Evolutionary conservation across 805 yeast genomes (phyloP).

Genomic region (Saturnispora quitensis): DNA sequence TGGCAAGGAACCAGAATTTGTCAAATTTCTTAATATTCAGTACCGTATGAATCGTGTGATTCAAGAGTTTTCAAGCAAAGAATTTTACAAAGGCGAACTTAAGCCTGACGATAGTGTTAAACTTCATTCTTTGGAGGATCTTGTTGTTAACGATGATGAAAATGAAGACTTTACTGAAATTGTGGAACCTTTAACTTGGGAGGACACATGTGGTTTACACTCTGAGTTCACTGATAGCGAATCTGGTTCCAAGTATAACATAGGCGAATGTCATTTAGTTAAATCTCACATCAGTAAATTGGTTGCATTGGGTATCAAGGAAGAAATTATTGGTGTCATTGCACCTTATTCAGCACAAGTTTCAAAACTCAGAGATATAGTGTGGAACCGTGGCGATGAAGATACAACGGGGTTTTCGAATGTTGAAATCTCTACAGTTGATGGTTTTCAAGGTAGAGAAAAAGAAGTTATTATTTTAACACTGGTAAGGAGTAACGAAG

Average conservation of each 20-base stretch:
- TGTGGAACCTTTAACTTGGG: constrained; percentile 57
- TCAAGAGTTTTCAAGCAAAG: constrained; percentile 67
- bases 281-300: constrained; percentile 46
- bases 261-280: constrained; percentile 62
- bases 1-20: constrained; percentile 27
- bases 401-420: constrained; percentile 21
- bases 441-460: constrained; percentile 95
- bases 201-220: constrained; percentile 84
- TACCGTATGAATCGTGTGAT: constrained; percentile 79
- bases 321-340: constrained; percentile 66
- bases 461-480: constrained; percentile 78
- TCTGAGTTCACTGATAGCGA: constrained; percentile 40
- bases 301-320: constrained; percentile 41
- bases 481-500: constrained; percentile 69
- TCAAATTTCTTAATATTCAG: constrained; percentile 62
- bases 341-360: constrained; percentile 92
- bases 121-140: constrained; percentile 42
- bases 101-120: constrained; percentile 54
- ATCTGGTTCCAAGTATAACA: constrained; percentile 57
- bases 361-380: constrained; percentile 39
- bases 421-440: constrained; percentile 82
- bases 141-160: constrained; percentile 21
- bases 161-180: not conserved
- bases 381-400: constrained; percentile 22
- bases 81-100: constrained; percentile 55